These are phyloP conservation scores for Fusarium sambucinum DNA, from an alignment of 2,329 filamentous ascomycete species.

Conservation along the genomic window DNA sequence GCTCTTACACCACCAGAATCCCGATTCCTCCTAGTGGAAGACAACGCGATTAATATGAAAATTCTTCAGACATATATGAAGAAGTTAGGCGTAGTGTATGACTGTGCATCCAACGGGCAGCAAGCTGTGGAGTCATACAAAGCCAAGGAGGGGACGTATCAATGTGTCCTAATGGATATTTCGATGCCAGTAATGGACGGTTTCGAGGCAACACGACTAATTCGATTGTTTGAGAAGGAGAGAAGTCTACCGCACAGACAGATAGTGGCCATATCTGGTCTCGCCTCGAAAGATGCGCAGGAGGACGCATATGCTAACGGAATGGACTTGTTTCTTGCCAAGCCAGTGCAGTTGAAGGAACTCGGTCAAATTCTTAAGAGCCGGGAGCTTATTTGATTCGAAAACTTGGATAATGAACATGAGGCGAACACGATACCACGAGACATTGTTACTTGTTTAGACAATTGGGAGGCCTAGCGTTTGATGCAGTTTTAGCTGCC, in stretches of 20 bases:
- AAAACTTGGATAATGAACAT: not conserved
- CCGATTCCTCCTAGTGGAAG: conserved; percentile 56
- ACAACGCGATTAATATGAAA: conserved; percentile 57
- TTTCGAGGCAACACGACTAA: conserved; percentile 62
- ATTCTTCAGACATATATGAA: conserved; percentile 52
- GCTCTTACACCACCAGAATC: not conserved
- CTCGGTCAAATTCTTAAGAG: conserved; percentile 44
- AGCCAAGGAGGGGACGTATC: conserved; percentile 39
- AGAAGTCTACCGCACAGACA: conserved; percentile 54
- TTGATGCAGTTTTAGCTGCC: conserved; percentile 22
- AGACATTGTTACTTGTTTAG: not conserved
- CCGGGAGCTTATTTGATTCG: conserved; percentile 17
- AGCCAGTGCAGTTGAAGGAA: conserved; percentile 62
- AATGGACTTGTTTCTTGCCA: conserved; percentile 68
- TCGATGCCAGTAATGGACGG: conserved; percentile 71
- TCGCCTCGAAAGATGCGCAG: conserved; percentile 63
- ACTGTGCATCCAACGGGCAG: conserved; percentile 51
- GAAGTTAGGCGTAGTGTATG: conserved; percentile 49
- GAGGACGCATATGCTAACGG: conserved; percentile 66
- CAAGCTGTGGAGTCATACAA: conserved; percentile 52
- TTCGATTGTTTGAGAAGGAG: conserved; percentile 63
- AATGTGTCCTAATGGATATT: conserved; percentile 61
- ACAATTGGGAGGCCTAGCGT: not conserved
- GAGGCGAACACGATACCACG: conserved; percentile 25
- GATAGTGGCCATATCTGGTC: conserved; percentile 66